Conservation (phyloP, 805 yeast species). For the Wickerhamiella nectarea region DNA sequence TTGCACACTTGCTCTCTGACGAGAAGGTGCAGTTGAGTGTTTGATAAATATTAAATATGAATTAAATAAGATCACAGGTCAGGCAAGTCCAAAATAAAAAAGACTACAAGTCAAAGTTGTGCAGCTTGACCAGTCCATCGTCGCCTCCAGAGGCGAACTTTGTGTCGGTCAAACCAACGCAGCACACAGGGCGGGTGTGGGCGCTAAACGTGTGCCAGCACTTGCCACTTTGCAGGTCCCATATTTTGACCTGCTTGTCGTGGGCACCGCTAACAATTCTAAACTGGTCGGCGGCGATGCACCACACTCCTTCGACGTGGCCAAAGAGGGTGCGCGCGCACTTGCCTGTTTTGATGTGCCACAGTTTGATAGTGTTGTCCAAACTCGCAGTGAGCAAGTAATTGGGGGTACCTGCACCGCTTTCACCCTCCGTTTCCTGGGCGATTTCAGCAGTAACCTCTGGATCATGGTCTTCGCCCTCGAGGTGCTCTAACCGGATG, state of each 20-base stretch:
- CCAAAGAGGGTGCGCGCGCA: slow-evolving; percentile 94
- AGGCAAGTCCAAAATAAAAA: no score
- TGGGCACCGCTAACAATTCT: slow-evolving; percentile 91
- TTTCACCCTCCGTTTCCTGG: slow-evolving; percentile 13
- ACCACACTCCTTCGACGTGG: slow-evolving; percentile 97
- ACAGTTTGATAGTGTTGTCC: slow-evolving; percentile 83
- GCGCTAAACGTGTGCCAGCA: slow-evolving; percentile 89
- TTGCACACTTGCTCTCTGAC: slow-evolving; percentile 41
- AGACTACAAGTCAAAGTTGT: slow-evolving; percentile 41
- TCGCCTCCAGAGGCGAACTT: slow-evolving; percentile 85
- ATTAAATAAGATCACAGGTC: neutral
- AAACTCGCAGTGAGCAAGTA: slow-evolving; percentile 76
- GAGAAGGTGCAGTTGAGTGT: slow-evolving; percentile 72
- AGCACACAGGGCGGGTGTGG: slow-evolving; percentile 39
- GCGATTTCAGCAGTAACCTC: slow-evolving; percentile 6
- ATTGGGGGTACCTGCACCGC: slow-evolving; percentile 45
- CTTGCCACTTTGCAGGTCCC: slow-evolving; percentile 92
- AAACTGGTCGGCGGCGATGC: slow-evolving; percentile 89
- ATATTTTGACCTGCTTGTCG: slow-evolving; percentile 74
- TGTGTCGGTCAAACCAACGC: slow-evolving; percentile 78
- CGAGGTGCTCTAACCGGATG: slow-evolving; percentile 54
- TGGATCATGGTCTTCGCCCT: slow-evolving; percentile 29
- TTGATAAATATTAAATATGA: slow-evolving; percentile 25
- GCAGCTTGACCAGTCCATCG: slow-evolving; percentile 73
- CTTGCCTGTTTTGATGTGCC: slow-evolving; percentile 79